Conservation (phyloP, 331 rosid species). For the Quercus phellos region DNA sequence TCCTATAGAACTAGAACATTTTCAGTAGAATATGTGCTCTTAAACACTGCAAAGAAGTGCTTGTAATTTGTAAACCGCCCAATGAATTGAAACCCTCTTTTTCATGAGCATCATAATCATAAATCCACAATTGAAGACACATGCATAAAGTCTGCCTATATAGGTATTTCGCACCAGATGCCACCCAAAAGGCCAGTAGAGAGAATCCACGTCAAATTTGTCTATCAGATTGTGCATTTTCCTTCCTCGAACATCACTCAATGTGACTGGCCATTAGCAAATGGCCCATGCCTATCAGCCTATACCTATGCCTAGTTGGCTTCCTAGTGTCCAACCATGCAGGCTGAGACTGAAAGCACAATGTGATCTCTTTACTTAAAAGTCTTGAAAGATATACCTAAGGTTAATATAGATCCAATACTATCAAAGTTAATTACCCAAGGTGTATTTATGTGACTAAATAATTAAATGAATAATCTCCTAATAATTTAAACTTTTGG, state of each 20-base stretch:
- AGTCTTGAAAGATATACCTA: no score
- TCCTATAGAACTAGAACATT: not conserved
- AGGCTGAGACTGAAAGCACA: not conserved
- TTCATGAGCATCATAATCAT: not conserved
- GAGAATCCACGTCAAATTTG: not conserved
- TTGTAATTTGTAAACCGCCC: not conserved
- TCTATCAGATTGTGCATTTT: not conserved
- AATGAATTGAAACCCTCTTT: not conserved
- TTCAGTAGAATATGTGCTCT: conserved; percentile 19
- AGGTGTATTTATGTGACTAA: no score
- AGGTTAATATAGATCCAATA: no score
- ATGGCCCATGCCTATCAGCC: not conserved
- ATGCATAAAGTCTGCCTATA: not conserved
- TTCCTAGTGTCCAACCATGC: not conserved
- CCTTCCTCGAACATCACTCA: not conserved
- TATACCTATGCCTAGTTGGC: not conserved
- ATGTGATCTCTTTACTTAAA: not conserved
- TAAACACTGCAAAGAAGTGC: not conserved
- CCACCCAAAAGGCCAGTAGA: conserved; percentile 1
- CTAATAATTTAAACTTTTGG: no score
- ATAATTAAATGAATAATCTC: no score
- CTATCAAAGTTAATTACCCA: no score
- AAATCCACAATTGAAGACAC: not conserved
- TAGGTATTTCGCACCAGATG: not conserved
- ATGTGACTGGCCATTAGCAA: not conserved